Evolutionary conservation across 129 eudicot species (phyloP).

Genomic region (Rutidosis leptorrhynchoides): DNA sequence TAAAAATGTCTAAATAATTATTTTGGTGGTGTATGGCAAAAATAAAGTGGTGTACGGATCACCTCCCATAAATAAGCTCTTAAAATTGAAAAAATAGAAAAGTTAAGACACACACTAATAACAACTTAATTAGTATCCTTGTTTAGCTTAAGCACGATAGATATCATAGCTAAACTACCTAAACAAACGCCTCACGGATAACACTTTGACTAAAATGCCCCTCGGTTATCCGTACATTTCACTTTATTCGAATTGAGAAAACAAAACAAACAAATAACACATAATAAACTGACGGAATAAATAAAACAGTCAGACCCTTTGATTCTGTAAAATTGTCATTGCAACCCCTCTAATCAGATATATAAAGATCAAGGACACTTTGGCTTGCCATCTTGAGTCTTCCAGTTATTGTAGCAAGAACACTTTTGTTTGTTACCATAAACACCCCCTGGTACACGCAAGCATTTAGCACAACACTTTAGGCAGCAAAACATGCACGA

Average conservation of each 20-base stretch:
- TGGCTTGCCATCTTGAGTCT: conserved; percentile 68
- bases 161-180: conserved; percentile 5
- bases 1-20: too few relatives aligned
- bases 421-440: conserved; percentile 63
- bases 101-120: conserved; percentile 2
- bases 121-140: conserved; percentile 16
- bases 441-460: conserved; percentile 65
- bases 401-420: conserved; percentile 78
- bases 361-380: conserved; percentile 51
- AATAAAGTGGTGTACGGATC: too few relatives aligned
- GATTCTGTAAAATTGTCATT: conserved; percentile 7
- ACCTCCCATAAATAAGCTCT: background rate
- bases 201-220: conserved; percentile 37
- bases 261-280: conserved; percentile 8
- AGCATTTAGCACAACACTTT: conserved; percentile 65
- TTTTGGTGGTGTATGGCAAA: too few relatives aligned
- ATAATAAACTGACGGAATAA: background rate
- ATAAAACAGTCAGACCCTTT: conserved; percentile 18
- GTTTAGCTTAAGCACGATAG: conserved; percentile 9
- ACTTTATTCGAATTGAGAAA: conserved; percentile 22
- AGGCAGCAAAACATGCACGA: conserved; percentile 71
- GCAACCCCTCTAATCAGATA: conserved; percentile 3
- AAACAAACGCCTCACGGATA: conserved; percentile 14
- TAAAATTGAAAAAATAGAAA: background rate
- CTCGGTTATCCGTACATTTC: conserved; percentile 31